Evolutionary conservation across 176 grass and related monocot genomes (phyloP), one percentile per base, ranked within the genome.

Genomic region (Microstegium vimineum): DNA sequence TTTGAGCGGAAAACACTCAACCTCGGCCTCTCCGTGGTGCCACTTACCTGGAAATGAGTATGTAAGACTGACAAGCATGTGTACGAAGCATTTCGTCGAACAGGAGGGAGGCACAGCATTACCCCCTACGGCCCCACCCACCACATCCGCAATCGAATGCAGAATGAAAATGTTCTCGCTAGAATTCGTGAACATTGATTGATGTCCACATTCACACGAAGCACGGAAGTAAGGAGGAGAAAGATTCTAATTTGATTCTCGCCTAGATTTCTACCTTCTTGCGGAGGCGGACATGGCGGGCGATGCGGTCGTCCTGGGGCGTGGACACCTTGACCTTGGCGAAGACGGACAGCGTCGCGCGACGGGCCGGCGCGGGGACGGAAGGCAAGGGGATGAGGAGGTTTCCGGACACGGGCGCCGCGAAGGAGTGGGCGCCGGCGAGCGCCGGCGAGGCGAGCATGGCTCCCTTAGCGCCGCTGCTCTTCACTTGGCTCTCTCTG

Each of bases 21-120:
- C 63, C 95, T 95, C 66, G 96, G 96, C 63, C 96, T 93, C 76
- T 95, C 96, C 0, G 89, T 88, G 12, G 87, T 95, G 76, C 96
- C 96, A 51, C 82, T 82, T 34, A 98, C 90, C 95, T 98, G 89
- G 35, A 86, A 67, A 68, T 13, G 68, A 71, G 35, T 31, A 76
- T 16, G 52, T 42, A 52, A 38, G 17, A 16, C 31, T 42, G 45
- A 51, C 22, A n/a, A n/a, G n/a, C n/a, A n/a, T n/a, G n/a, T n/a
- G n/a, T n/a, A n/a, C n/a, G n/a, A 51, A 2, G 26, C 78, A 92
- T 77, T 90, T 84, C 63, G 5, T 86, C 90, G 13, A 92, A 81
- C 37, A 81, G 0, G 20, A 12, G 8, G 56, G 51, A 11, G 2
- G 73, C 68, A 63, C 17, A 68, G 71, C 76, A 78, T 74, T 83